These are phyloP conservation scores for Candida hungchunana DNA, from an alignment of 805 yeast species.

Conservation along the genomic window DNA sequence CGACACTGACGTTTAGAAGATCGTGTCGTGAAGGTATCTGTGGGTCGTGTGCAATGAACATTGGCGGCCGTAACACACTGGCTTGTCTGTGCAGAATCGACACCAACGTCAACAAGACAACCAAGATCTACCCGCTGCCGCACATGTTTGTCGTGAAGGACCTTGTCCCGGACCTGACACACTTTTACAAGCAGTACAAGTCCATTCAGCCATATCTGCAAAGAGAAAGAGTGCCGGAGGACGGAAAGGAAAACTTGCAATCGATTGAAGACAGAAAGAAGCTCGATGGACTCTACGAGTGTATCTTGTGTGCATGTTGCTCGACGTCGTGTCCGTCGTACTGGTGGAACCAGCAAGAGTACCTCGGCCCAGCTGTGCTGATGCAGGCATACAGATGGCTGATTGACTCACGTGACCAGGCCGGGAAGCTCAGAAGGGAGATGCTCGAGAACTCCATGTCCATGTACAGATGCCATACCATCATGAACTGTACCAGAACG, in stretches of 20 bases:
- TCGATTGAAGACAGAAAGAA: conserved; percentile 90
- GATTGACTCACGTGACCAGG: conserved; percentile 94
- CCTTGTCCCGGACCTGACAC: conserved; percentile 95
- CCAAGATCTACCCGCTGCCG: conserved; percentile 93
- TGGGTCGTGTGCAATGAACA: conserved; percentile 99
- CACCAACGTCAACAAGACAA: conserved; percentile 64
- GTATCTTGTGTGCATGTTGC: conserved; percentile 98
- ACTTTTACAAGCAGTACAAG: conserved; percentile 97
- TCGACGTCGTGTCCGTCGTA: conserved; percentile 98
- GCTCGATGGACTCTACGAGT: conserved; percentile 94
- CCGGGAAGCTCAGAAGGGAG: conserved; percentile 72
- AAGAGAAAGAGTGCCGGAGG: conserved; percentile 69
- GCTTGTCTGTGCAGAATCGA: conserved; percentile 96
- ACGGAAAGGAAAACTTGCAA: conserved; percentile 92
- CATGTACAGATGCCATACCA: conserved; percentile 97
- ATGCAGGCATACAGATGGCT: conserved; percentile 99
- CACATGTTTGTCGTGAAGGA: conserved; percentile 98
- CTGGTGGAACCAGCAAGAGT: conserved; percentile 99
- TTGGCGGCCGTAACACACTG: conserved; percentile 93
- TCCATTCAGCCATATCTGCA: conserved; percentile 96
- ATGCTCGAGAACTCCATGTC: conserved; percentile 97
- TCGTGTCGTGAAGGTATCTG: conserved; percentile 99
- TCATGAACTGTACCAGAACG: conserved; percentile 97
- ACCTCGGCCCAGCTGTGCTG: conserved; percentile 96
- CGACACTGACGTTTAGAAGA: conserved; percentile 94